These are phyloP conservation scores for Tillandsia fasciculata DNA, from an alignment of 176 grass and related monocot species.

Conservation along the genomic window DNA sequence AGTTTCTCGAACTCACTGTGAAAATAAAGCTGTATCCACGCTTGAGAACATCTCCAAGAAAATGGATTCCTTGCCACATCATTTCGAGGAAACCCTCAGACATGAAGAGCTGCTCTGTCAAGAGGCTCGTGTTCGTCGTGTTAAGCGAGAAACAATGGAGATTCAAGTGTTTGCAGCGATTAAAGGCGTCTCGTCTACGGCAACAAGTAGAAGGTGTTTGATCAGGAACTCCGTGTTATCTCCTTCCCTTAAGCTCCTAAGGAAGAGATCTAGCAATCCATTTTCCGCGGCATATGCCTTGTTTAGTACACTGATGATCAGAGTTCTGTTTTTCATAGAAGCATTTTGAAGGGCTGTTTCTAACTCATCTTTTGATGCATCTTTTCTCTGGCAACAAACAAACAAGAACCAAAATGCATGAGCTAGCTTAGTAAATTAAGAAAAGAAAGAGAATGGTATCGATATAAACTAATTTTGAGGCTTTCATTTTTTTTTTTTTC, in stretches of 20 bases:
- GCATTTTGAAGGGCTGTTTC: constrained; percentile 30
- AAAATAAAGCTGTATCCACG: constrained; percentile 59
- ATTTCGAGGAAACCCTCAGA: constrained; percentile 60
- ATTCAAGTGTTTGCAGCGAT: constrained; percentile 32
- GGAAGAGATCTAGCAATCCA: constrained; percentile 62
- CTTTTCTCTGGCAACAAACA: neutral
- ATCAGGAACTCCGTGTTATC: constrained; percentile 49
- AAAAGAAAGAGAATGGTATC: too few species aligned
- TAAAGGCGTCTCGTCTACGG: constrained; percentile 27
- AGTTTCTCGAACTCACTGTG: constrained; percentile 21
- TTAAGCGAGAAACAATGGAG: constrained; percentile 21
- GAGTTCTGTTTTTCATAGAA: constrained; percentile 46
- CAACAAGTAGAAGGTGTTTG: constrained; percentile 56
- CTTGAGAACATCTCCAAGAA: constrained; percentile 58
- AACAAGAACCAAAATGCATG: neutral
- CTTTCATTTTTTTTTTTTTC: too few species aligned
- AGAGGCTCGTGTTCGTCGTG: constrained; percentile 29
- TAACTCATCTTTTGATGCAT: constrained; percentile 18
- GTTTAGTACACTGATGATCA: constrained; percentile 74
- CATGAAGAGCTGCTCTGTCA: constrained; percentile 73
- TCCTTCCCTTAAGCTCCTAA: constrained; percentile 42
- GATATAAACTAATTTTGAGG: too few species aligned
- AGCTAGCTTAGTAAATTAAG: neutral
- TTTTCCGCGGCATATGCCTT: constrained; percentile 49
- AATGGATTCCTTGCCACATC: constrained; percentile 62